Evolutionary conservation across 768 basidiomycete genomes (phyloP), one percentile per base, ranked within the genome.

Genomic region (Russula foetens): DNA sequence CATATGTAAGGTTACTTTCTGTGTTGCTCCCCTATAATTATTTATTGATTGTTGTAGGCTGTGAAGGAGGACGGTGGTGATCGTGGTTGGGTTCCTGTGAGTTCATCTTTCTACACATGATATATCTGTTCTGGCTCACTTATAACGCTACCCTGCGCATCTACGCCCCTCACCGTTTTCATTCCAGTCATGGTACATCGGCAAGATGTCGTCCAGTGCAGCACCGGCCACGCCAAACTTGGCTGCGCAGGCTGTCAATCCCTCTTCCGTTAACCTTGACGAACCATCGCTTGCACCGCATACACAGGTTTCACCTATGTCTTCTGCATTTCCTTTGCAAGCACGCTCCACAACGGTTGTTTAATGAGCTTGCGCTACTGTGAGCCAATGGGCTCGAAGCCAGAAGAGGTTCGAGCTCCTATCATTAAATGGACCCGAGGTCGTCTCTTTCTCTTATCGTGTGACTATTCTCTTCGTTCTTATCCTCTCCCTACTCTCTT

Each of bases 41-140:
- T 52, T 61, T 50, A 58, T 62, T 50, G 43, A 68, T 58, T 19
- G 44, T 51, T 48, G 45, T 67, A 92, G 90, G 92, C 92, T 64
- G 92, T 98, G 69, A 94, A 95, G 73, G 91, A 97, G 69, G 87
- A 90, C 15, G 85, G 86, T 23, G 96, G 96, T 46, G 90, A 93
- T 73, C 84, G 96, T 63, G 96, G 96, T 39, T 98, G 96, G 96
- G 92, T 97, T 24, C 95, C 95, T 7, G 86, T 87, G 72, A 60
- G 85, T 77, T 31, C 58, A 54, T 28, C 41, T 62, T 44, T 46
- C 41, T 56, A 41, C n/a, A 62, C 57, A 19, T 35, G 19, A 35
- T 1, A 26, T 43, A 56, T 45, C 24, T n/a, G 33, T 31, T 15
- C 26, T 49, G 41, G 46, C 58, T 69, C 31, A 67, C 58, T 23